These are phyloP conservation scores for Neurospora terricola DNA, from an alignment of 495 filamentous ascomycete genomes.

Conservation along the genomic window DNA sequence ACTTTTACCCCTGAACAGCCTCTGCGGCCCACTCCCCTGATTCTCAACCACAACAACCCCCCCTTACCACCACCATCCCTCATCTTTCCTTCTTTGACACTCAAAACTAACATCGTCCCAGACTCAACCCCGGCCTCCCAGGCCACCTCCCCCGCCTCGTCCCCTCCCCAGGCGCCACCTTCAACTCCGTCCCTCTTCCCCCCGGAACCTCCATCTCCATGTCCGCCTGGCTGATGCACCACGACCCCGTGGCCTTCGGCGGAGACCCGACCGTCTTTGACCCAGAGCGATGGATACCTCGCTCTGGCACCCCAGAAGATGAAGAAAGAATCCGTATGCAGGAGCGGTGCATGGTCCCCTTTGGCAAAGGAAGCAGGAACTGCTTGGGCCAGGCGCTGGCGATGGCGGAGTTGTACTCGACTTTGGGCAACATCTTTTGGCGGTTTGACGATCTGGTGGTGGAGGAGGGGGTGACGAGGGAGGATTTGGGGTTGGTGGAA, in stretches of 20 bases:
- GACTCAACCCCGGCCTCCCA: constrained; percentile 11
- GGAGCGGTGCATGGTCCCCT: constrained; percentile 32
- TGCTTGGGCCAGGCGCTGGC: constrained; percentile 43
- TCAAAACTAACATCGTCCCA: not conserved
- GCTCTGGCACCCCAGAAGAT: not conserved
- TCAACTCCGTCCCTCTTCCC: constrained; percentile 13
- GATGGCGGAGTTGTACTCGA: constrained; percentile 35
- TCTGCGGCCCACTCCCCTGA: not conserved
- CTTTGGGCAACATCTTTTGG: constrained; percentile 33
- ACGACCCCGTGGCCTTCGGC: constrained; percentile 28
- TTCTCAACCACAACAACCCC: not conserved
- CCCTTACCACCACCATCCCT: not conserved
- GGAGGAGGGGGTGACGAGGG: not conserved
- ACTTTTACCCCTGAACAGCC: not conserved
- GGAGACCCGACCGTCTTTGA: constrained; percentile 25
- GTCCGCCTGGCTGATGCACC: constrained; percentile 24
- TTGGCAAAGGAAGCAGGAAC: constrained; percentile 32
- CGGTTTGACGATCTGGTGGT: constrained; percentile 7
- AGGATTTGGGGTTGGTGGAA: constrained; percentile 5
- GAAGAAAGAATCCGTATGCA: constrained; percentile 18
- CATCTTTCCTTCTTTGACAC: too few relatives aligned
- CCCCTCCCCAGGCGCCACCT: constrained; percentile 11
- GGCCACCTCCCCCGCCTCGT: constrained; percentile 17
- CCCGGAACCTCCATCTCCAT: constrained; percentile 8
- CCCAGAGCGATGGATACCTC: constrained; percentile 37